Conservation (phyloP, 2,329 filamentous ascomycete genomes). For the Trichophyton schoenleinii region DNA sequence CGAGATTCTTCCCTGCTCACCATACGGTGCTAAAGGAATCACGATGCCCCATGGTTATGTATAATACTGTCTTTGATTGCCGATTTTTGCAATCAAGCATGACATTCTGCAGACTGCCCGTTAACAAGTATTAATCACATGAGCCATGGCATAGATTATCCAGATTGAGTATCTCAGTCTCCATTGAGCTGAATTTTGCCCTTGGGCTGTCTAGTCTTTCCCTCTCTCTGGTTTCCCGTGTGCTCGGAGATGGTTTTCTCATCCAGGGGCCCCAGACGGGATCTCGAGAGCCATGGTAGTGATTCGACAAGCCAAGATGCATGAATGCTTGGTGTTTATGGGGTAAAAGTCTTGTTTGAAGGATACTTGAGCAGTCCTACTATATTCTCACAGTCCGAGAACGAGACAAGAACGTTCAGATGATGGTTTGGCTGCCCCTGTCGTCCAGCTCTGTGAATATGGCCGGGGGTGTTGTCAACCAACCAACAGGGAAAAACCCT, state of each 20-base stretch:
- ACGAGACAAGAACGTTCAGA: not conserved
- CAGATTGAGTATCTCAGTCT: not conserved
- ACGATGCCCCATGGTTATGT: not conserved
- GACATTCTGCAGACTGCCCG: not conserved
- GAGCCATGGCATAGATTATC: not conserved
- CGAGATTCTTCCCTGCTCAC: not conserved
- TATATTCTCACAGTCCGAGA: not conserved
- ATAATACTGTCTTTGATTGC: not conserved
- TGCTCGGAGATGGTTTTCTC: not conserved
- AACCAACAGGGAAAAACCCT: not conserved
- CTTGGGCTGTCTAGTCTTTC: not conserved
- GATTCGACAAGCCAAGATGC: not conserved
- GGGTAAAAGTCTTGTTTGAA: not conserved
- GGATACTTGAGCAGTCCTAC: not conserved
- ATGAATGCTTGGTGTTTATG: not conserved
- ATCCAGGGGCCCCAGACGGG: not conserved
- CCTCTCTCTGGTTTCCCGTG: not conserved
- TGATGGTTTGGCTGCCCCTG: not conserved
- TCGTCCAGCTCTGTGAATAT: not conserved
- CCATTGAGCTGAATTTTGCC: not conserved
- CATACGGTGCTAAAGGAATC: not conserved
- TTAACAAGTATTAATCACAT: not conserved
- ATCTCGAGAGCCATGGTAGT: not conserved
- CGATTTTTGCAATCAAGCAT: not conserved
- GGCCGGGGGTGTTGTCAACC: not conserved